Evolutionary conservation across 306 rosid species (phyloP), one percentile per base, ranked within the genome.

Genomic region (Sechiopsis laciniata): DNA sequence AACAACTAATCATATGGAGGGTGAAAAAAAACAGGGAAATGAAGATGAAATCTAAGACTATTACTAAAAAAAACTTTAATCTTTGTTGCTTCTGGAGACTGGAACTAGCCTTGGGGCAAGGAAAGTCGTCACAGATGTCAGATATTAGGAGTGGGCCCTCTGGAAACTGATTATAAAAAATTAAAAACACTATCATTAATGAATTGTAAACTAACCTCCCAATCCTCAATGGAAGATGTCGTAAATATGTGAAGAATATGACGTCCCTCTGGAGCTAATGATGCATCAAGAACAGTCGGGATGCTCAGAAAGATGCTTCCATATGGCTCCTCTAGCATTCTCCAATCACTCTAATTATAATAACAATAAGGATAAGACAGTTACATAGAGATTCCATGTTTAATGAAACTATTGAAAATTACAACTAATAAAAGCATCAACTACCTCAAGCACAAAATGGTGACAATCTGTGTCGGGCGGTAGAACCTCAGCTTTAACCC

Each of bases 191-290:
- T 20, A 20, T 21, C 29, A 24, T 59, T 11, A 13, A 26, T 2
- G 75, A 59, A 52, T 58, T 71, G 75, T 63, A 52, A 78, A 26
- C 65, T 19, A 83, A 89, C 97, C 95, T 87, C 80, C 97, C 98
- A 94, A 80, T 90, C 97, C 50, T 86, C 95, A 32, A 94, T 86
- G 69, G 97, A 87, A 82, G 99, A 89, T 59, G 96, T 91, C 15
- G 99, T 91, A 83, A 94, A 94, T 53, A 94, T 85, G 80, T 94
- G 99, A 85, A 94, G 97, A 81, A 94, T 91, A 70, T 91, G 97
- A 37, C 59, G 85, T 37, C 97, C 97, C 73, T 84, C 83, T 26
- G 99, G 99, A 79, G 96, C 97, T 83, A 91, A 79, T 12, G 99
- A 87, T 42, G 95, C 32, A 83, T 94, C 99, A 57, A 94, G 97